Percentiles rank a stretch among this genome's conserved stretches.
These are phyloP conservation scores for Anthracocystis setariae DNA, from an alignment of 1,284 basidiomycete species.

Conservation along the genomic window DNA sequence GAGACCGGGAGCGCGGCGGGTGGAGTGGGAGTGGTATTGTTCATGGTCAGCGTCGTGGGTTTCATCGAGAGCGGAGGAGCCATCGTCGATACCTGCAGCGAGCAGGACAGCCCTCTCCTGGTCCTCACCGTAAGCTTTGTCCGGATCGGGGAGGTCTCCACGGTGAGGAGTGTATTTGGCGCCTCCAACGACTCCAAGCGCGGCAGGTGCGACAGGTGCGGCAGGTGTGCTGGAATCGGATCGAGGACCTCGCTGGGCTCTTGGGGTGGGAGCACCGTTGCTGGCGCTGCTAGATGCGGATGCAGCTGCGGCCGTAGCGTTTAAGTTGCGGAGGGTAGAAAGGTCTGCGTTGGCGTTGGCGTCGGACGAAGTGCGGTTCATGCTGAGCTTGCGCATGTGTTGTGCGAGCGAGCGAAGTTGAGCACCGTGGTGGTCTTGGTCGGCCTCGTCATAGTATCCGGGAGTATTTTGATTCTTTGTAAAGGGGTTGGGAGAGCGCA, in stretches of 20 bases:
- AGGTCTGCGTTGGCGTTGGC: slow-evolving; percentile 32
- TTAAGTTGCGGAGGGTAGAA: slow-evolving; percentile 6
- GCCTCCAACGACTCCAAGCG: slow-evolving; percentile 21
- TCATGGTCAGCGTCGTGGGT: slow-evolving; percentile 18
- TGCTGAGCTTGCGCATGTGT: slow-evolving; percentile 52
- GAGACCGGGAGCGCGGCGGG: slow-evolving; percentile 51
- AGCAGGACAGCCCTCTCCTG: slow-evolving; percentile 44
- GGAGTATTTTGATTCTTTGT: slow-evolving; percentile 48
- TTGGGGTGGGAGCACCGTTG: slow-evolving; percentile 37
- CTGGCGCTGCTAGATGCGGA: slow-evolving; percentile 20
- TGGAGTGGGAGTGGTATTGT: slow-evolving; percentile 33
- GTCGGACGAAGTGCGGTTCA: slow-evolving; percentile 36
- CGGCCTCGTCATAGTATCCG: slow-evolving; percentile 38
- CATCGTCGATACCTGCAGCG: slow-evolving; percentile 24
- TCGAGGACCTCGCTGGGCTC: slow-evolving; percentile 24
- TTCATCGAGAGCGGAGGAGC: slow-evolving; percentile 9
- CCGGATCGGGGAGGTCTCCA: slow-evolving; percentile 31
- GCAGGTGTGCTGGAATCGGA: slow-evolving; percentile 2
- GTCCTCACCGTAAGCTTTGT: slow-evolving; percentile 41
- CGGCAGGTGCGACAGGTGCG: slow-evolving; percentile 4
- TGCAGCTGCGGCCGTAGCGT: slow-evolving; percentile 1
- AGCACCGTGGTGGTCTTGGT: slow-evolving; percentile 24
- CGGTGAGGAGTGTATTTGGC: slow-evolving; percentile 27
- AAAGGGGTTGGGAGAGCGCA: slow-evolving; percentile 46
- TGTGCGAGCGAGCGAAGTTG: slow-evolving; percentile 41